phyloP scores from a whole-genome alignment of 129 eudicot genomes.

The Pittosporum tobira region DNA sequence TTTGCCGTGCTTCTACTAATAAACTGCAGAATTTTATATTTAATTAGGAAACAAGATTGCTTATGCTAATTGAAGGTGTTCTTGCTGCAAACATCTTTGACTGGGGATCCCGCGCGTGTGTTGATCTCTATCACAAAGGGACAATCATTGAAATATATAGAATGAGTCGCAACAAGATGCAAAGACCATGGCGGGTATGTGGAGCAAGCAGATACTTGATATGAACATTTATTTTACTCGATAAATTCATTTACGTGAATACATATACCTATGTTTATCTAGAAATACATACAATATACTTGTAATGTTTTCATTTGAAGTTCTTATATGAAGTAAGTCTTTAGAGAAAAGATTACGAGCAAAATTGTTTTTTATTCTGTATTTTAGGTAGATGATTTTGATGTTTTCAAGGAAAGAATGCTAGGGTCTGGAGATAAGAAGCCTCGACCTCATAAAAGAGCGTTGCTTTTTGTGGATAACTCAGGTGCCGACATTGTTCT shows the following conservation, averaged over 20 bases:
- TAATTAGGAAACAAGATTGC: conserved; percentile 70
- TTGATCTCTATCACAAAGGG: conserved; percentile 95
- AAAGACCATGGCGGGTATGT: conserved; percentile 95
- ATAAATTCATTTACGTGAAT: neutral
- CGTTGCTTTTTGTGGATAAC: conserved; percentile 93
- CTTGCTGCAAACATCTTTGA: conserved; percentile 99
- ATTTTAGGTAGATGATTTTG: conserved; percentile 87
- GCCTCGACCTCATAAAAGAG: conserved; percentile 60
- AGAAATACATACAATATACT: too few species aligned
- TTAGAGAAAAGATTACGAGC: neutral
- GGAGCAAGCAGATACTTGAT: neutral
- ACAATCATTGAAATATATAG: conserved; percentile 94
- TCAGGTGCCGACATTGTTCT: conserved; percentile 91
- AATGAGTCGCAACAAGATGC: conserved; percentile 98
- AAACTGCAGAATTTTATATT: neutral
- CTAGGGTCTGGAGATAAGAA: conserved; percentile 51
- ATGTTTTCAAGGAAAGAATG: conserved; percentile 65
- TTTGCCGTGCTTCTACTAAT: conserved; percentile 7
- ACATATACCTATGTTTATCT: neutral
- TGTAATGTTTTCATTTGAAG: neutral
- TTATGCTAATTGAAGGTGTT: conserved; percentile 82
- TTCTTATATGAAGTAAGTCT: conserved; percentile 1
- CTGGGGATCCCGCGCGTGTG: conserved; percentile 99
- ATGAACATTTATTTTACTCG: neutral
- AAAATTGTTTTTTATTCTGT: conserved; percentile 2